Evolutionary conservation across 129 eudicot genomes (phyloP).

Genomic region (Artemisia annua): DNA sequence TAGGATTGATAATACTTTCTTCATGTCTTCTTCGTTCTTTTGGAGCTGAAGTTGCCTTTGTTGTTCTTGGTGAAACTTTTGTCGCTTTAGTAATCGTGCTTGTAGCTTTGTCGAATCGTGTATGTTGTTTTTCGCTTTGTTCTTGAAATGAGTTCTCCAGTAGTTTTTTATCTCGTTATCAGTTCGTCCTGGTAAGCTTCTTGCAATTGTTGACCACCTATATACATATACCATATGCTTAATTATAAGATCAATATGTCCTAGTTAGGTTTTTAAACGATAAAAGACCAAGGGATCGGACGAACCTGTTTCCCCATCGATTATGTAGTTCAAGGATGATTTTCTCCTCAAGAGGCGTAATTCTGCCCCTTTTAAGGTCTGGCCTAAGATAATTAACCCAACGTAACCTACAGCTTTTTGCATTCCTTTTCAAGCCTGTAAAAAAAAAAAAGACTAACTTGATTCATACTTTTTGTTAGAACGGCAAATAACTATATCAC

Average conservation of each 20-base stretch:
- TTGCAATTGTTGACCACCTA: constrained; percentile 93
- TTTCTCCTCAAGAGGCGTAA: constrained; percentile 76
- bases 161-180: constrained; percentile 91
- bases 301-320: constrained; percentile 90
- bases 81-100: constrained; percentile 54
- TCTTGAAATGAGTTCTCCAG: constrained; percentile 96
- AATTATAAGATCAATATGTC: not conserved
- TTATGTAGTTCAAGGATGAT: constrained; percentile 75
- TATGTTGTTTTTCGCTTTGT: constrained; percentile 37
- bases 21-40: constrained; percentile 46
- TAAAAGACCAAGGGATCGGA: not conserved
- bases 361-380: constrained; percentile 85
- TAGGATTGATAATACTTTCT: constrained; percentile 40
- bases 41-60: constrained; percentile 42
- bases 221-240: constrained; percentile 1
- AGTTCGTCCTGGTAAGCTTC: constrained; percentile 86
- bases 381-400: constrained; percentile 98
- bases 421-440: constrained; percentile 83
- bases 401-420: constrained; percentile 86
- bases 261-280: not conserved
- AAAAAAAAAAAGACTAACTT: constrained; percentile 1
- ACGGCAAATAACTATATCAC: no score
- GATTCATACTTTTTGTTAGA: no score
- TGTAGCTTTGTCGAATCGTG: constrained; percentile 47
- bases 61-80: constrained; percentile 68